These are phyloP conservation scores for Pythium brachiatum DNA, from an alignment of 352 stramenopile species.

Conservation along the genomic window DNA sequence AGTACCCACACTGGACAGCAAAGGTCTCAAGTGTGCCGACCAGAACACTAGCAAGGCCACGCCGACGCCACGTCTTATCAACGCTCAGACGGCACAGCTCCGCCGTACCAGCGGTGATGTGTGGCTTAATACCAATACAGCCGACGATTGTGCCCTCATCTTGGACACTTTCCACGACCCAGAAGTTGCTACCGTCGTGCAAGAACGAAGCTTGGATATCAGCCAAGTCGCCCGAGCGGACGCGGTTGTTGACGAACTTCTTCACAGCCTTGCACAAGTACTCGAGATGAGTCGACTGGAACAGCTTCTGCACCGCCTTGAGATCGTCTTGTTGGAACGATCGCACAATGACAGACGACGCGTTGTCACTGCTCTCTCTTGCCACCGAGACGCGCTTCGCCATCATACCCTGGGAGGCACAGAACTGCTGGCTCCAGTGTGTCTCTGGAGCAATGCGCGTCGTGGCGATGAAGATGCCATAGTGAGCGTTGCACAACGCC, in stretches of 20 bases:
- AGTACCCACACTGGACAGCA: constrained; percentile 27
- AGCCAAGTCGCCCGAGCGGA: constrained; percentile 51
- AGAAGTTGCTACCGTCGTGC: constrained; percentile 40
- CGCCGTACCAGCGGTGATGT: constrained; percentile 9
- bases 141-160: constrained; percentile 38
- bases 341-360: constrained; percentile 34
- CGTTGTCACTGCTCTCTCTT: not conserved
- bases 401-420: not conserved
- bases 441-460: constrained; percentile 20
- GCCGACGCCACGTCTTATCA: constrained; percentile 33
- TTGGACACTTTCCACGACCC: constrained; percentile 41
- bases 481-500: constrained; percentile 64
- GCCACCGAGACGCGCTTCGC: constrained; percentile 16
- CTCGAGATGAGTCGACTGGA: constrained; percentile 57
- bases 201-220: constrained; percentile 50
- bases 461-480: constrained; percentile 55
- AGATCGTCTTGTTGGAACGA: constrained; percentile 51
- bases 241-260: constrained; percentile 63
- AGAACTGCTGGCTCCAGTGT: constrained; percentile 36
- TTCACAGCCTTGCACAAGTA: constrained; percentile 62
- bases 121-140: constrained; percentile 56
- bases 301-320: constrained; percentile 46
- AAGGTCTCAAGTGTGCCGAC: constrained; percentile 45
- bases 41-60: constrained; percentile 46
- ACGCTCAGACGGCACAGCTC: constrained; percentile 71